phyloP scores from a whole-genome alignment of 2,329 filamentous ascomycete species.

The Paraphaeosphaeria minitans region DNA sequence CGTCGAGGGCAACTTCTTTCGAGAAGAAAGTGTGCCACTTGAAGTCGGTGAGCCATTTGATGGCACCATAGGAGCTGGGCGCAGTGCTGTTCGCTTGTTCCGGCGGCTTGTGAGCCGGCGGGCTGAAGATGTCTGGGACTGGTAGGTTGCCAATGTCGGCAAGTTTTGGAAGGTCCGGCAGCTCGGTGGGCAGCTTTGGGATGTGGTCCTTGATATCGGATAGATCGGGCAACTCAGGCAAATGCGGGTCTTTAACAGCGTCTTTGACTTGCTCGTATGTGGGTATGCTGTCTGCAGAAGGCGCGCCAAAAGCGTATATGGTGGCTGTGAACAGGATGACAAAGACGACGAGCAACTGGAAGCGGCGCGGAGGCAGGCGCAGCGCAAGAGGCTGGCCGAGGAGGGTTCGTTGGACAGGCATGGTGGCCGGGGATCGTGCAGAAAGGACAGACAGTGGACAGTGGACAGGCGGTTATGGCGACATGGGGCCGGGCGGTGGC shows the following conservation, averaged over 20 bases:
- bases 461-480: constrained; percentile 10
- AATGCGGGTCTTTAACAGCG: constrained; percentile 48
- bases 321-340: constrained; percentile 37
- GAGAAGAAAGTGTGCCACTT: constrained; percentile 93
- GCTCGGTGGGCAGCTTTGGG: constrained; percentile 31
- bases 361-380: constrained; percentile 52
- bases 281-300: constrained; percentile 42
- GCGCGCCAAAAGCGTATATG: constrained; percentile 47
- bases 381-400: constrained; percentile 41
- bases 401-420: constrained; percentile 43
- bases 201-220: constrained; percentile 21
- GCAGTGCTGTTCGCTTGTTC: constrained; percentile 78
- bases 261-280: constrained; percentile 43
- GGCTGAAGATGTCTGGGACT: constrained; percentile 68
- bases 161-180: background rate
- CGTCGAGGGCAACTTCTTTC: constrained; percentile 76
- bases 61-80: constrained; percentile 60
- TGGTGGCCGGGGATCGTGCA: constrained; percentile 16
- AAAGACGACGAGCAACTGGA: constrained; percentile 52
- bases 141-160: constrained; percentile 23
- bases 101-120: constrained; percentile 71
- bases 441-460: constrained; percentile 2
- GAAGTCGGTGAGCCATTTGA: constrained; percentile 87
- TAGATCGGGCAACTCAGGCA: constrained; percentile 36
- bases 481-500: constrained; percentile 12